phyloP scores from a whole-genome alignment of 352 stramenopile species.

The Globisporangium radiosum region DNA sequence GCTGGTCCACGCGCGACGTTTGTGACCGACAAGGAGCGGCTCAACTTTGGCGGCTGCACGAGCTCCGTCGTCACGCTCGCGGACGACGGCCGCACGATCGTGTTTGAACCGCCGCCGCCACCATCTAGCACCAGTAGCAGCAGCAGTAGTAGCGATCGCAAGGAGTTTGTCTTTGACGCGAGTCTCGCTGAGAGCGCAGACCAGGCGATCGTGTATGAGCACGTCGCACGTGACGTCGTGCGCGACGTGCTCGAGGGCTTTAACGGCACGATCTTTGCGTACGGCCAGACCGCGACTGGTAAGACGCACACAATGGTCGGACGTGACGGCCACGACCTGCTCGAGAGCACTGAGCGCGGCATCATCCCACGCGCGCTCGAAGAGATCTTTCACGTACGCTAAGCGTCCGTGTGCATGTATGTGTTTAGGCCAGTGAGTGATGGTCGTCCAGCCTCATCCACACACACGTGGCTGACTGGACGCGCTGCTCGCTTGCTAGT shows the following conservation, averaged over 20 bases:
- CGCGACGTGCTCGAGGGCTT: slow-evolving; percentile 57
- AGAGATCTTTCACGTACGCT: slow-evolving; percentile 45
- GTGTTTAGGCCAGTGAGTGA: background rate
- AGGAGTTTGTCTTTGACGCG: slow-evolving; percentile 57
- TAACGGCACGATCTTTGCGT: slow-evolving; percentile 64
- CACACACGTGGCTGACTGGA: background rate
- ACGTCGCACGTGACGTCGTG: slow-evolving; percentile 44
- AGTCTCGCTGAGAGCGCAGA: slow-evolving; percentile 28
- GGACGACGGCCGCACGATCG: slow-evolving; percentile 22
- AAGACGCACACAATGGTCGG: slow-evolving; percentile 75
- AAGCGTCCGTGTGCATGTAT: background rate
- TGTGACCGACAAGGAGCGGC: slow-evolving; percentile 49
- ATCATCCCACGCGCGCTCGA: slow-evolving; percentile 58
- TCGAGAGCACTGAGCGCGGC: slow-evolving; percentile 28
- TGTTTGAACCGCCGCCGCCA: slow-evolving; percentile 14
- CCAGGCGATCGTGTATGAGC: slow-evolving; percentile 48
- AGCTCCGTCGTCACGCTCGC: slow-evolving; percentile 23
- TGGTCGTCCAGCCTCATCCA: background rate
- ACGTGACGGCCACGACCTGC: slow-evolving; percentile 18
- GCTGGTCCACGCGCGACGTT: slow-evolving; percentile 30
- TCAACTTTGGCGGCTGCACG: slow-evolving; percentile 13
- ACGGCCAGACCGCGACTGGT: slow-evolving; percentile 56
- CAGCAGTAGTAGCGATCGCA: slow-evolving; percentile 21
- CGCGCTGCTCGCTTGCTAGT: background rate
- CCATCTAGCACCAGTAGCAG: background rate